Percentiles rank a stretch among this genome's conserved stretches.
Conservation (phyloP, 1,139 yeast genomes). For the Saccharomycopsis crataegensis region DNA sequence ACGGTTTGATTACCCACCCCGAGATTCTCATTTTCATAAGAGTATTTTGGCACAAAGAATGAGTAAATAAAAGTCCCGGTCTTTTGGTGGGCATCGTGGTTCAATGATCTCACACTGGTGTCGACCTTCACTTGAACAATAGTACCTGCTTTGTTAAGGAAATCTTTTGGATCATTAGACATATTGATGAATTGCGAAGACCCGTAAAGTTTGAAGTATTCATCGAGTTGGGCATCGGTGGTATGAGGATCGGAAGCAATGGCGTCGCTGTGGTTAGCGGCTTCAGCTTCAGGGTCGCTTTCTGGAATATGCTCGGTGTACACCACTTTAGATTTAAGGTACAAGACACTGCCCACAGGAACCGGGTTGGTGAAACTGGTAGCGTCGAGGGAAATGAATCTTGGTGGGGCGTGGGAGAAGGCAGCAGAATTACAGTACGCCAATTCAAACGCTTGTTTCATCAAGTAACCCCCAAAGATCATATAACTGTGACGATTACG, state of each 20-base stretch:
- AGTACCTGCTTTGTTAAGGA: constrained; percentile 75
- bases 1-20: constrained; percentile 26
- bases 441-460: constrained; percentile 86
- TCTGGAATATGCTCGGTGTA: constrained; percentile 72
- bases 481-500: constrained; percentile 89
- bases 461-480: constrained; percentile 89
- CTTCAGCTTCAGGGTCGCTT: constrained; percentile 25
- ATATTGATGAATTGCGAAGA: constrained; percentile 52
- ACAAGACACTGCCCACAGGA: constrained; percentile 86
- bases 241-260: constrained; percentile 22
- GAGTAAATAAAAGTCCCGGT: constrained; percentile 87
- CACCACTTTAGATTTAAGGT: constrained; percentile 73
- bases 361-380: constrained; percentile 91
- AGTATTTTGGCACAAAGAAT: constrained; percentile 68
- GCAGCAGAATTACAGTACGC: constrained; percentile 92
- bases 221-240: constrained; percentile 20
- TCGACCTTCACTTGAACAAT: constrained; percentile 84
- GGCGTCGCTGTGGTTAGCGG: constrained; percentile 16
- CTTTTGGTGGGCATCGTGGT: constrained; percentile 51
- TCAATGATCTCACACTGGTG: constrained; percentile 64
- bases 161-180: constrained; percentile 47
- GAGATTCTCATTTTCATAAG: constrained; percentile 30
- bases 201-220: constrained; percentile 30
- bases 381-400: constrained; percentile 84
- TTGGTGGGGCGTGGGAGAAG: constrained; percentile 72